phyloP scores from a whole-genome alignment of 352 stramenopile species.

The Aphanomyces cochlioides region DNA sequence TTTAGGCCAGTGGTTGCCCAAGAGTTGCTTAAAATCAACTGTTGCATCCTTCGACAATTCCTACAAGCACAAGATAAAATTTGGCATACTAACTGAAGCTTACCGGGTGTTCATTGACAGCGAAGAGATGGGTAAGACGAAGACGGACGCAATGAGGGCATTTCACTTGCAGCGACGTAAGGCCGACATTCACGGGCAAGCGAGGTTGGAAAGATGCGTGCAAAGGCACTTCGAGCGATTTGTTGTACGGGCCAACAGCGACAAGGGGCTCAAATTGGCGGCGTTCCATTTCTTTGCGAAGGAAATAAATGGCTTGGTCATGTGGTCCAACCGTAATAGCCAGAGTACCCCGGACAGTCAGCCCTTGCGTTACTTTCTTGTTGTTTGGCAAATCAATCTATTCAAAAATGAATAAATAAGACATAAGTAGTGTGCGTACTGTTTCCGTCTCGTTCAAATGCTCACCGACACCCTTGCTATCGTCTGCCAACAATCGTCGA shows the following conservation, averaged over 20 bases:
- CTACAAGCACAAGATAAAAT: neutral
- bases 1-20: conserved; percentile 50
- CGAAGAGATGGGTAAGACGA: conserved; percentile 94
- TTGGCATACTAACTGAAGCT: neutral
- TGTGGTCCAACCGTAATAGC: conserved; percentile 63
- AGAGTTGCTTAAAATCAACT: conserved; percentile 71
- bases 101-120: conserved; percentile 72
- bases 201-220: neutral
- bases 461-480: conserved; percentile 91
- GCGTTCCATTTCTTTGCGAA: conserved; percentile 66
- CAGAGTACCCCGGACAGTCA: conserved; percentile 63
- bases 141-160: conserved; percentile 77
- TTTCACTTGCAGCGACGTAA: conserved; percentile 88
- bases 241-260: conserved; percentile 32
- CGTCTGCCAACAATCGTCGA: conserved; percentile 89
- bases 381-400: conserved; percentile 53
- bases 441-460: conserved; percentile 91
- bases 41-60: conserved; percentile 63
- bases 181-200: conserved; percentile 83
- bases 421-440: conserved; percentile 6
- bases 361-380: conserved; percentile 51
- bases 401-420: conserved; percentile 2
- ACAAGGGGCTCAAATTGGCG: conserved; percentile 66
- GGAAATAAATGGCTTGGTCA: conserved; percentile 51
- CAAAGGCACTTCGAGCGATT: neutral